Conservation (phyloP, 805 yeast genomes). For the Saccharomycopsis fermentans region DNA sequence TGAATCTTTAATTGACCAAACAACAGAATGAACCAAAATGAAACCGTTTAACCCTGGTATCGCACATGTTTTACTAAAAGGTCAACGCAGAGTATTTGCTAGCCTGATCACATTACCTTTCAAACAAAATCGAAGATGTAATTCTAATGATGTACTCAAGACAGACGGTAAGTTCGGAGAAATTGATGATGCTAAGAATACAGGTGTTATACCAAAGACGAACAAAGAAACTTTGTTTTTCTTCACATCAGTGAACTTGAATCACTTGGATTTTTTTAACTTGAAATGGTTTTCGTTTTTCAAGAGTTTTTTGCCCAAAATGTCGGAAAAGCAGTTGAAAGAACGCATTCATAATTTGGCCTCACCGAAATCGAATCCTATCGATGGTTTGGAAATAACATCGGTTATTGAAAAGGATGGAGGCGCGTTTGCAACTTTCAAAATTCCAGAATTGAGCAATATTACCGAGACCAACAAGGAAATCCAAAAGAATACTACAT, state of each 20-base stretch:
- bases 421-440: constrained; percentile 81
- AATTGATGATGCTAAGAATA: constrained; percentile 40
- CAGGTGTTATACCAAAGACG: constrained; percentile 46
- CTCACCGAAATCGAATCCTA: constrained; percentile 28
- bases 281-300: neutral
- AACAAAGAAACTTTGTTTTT: constrained; percentile 42
- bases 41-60: no score
- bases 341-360: constrained; percentile 24
- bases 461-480: constrained; percentile 43
- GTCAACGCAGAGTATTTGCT: neutral
- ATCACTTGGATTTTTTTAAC: constrained; percentile 25
- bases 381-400: constrained; percentile 37
- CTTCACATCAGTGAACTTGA: constrained; percentile 35
- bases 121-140: neutral
- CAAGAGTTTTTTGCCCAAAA: constrained; percentile 1
- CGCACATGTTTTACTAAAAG: neutral
- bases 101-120: neutral
- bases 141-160: constrained; percentile 21
- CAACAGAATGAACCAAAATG: no score
- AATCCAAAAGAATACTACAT: constrained; percentile 35
- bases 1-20: no score
- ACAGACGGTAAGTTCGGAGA: constrained; percentile 45
- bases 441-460: constrained; percentile 42
- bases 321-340: neutral
- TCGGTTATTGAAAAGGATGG: constrained; percentile 79